Conservation (phyloP, 495 filamentous ascomycete genomes). For the Penicillium simplicissimum region DNA sequence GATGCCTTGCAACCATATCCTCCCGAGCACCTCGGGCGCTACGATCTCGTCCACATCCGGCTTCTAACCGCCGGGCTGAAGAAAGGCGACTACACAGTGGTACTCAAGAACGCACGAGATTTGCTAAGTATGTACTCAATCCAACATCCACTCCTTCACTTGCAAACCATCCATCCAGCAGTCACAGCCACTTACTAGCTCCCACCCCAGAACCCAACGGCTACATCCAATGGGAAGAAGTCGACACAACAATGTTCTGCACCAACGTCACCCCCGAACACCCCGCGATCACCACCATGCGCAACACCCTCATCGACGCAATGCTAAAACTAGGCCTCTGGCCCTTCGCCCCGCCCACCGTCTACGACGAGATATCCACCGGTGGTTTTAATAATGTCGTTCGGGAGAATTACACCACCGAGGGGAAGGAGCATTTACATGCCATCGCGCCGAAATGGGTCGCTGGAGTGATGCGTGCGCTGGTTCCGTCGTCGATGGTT, state of each 20-base stretch:
- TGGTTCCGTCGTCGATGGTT: constrained; percentile 21
- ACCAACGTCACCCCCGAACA: constrained; percentile 16
- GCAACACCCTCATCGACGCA: constrained; percentile 12
- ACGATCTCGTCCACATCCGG: constrained; percentile 40
- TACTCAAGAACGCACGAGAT: constrained; percentile 26
- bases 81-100: constrained; percentile 19
- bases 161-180: too few species aligned
- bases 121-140: constrained; percentile 33
- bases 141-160: not conserved
- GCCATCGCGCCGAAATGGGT: constrained; percentile 19
- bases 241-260: constrained; percentile 24
- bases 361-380: constrained; percentile 12
- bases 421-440: constrained; percentile 16
- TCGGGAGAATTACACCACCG: constrained; percentile 16
- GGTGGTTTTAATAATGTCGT: constrained; percentile 14
- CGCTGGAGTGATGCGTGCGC: constrained; percentile 15
- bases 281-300: constrained; percentile 13
- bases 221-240: constrained; percentile 42
- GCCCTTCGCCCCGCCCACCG: constrained; percentile 15
- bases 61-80: constrained; percentile 32
- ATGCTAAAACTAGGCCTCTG: constrained; percentile 20
- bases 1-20: constrained; percentile 35
- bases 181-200: not conserved
- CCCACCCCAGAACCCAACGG: constrained; percentile 29
- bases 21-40: constrained; percentile 25